Evolutionary conservation across 208 protist species (phyloP).

Genomic region (Trichomonas vaginalis): DNA sequence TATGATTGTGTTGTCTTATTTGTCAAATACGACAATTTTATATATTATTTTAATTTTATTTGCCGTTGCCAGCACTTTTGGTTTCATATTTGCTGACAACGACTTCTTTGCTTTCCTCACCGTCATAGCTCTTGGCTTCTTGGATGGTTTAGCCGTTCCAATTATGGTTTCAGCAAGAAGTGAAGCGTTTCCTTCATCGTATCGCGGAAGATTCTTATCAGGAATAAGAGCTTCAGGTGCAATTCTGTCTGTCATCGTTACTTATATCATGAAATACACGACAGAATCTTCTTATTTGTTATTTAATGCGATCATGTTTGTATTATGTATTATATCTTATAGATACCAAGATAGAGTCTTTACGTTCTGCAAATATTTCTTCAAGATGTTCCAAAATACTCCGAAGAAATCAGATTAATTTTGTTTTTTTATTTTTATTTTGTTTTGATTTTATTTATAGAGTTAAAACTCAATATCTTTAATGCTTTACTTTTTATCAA

Average conservation of each 20-base stretch:
- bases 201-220: background rate
- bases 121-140: background rate
- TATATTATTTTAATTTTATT: background rate
- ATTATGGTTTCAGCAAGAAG: background rate
- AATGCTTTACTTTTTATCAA: no score
- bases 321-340: no score
- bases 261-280: background rate
- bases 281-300: background rate
- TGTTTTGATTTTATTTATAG: no score
- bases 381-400: no score
- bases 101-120: background rate
- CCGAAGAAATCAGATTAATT: no score
- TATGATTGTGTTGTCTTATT: background rate
- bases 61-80: background rate
- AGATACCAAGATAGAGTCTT: no score
- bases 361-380: no score
- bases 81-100: background rate
- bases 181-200: background rate
- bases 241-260: background rate
- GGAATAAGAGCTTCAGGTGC: background rate
- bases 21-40: background rate
- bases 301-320: no score
- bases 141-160: background rate
- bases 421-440: no score
- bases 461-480: no score